Conservation (phyloP, 1,284 basidiomycete species). For the Boletus mariae region DNA sequence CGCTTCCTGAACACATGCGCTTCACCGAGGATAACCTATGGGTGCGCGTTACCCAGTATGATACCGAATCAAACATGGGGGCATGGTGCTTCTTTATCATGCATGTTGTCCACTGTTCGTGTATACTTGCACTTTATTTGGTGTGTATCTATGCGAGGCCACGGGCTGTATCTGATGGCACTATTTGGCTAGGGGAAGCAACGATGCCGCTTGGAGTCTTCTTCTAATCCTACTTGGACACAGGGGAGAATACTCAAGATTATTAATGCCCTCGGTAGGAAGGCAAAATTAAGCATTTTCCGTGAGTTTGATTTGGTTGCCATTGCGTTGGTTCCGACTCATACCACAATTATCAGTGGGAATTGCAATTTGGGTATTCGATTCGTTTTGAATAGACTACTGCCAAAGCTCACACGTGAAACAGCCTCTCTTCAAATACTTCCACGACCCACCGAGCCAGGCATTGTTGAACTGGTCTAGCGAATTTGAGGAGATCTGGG, state of each 20-base stretch:
- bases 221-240: slow-evolving; percentile 45
- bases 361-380: slow-evolving; percentile 58
- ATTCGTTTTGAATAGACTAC: not conserved
- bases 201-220: slow-evolving; percentile 28
- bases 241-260: slow-evolving; percentile 55
- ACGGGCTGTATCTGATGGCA: not conserved
- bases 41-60: slow-evolving; percentile 71
- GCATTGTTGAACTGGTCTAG: slow-evolving; percentile 52
- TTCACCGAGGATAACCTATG: slow-evolving; percentile 64
- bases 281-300: slow-evolving; percentile 63
- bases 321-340: slow-evolving; percentile 5
- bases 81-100: slow-evolving; percentile 76
- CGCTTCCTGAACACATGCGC: slow-evolving; percentile 62
- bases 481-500: slow-evolving; percentile 64
- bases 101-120: slow-evolving; percentile 66
- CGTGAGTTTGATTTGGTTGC: slow-evolving; percentile 43
- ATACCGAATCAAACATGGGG: slow-evolving; percentile 68
- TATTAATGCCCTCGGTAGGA: slow-evolving; percentile 55
- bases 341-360: slow-evolving; percentile 44
- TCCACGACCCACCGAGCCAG: slow-evolving; percentile 47
- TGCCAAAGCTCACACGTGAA: slow-evolving; percentile 12
- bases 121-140: slow-evolving; percentile 57
- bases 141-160: slow-evolving; percentile 37
- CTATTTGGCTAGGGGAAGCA: slow-evolving; percentile 26
- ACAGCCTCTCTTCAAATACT: slow-evolving; percentile 65